Evolutionary conservation across 805 yeast genomes (phyloP).

Genomic region (Teunomyces aglyptinius): DNA sequence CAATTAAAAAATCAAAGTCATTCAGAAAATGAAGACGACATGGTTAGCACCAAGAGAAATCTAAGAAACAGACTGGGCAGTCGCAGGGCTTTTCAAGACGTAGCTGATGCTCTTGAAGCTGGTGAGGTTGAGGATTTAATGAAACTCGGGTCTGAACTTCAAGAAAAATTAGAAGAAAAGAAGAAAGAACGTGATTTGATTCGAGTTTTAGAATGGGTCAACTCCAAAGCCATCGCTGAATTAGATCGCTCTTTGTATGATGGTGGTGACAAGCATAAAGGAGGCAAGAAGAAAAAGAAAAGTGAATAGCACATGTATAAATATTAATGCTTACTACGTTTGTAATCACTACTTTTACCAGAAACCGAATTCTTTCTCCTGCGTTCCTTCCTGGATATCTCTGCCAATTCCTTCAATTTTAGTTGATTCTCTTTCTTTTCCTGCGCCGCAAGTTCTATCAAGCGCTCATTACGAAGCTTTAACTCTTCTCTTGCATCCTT

Average conservation of each 20-base stretch:
- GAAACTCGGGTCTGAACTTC: conserved; percentile 23
- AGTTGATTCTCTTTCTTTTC: conserved; percentile 31
- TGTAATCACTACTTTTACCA: background rate
- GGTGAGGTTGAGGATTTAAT: conserved; percentile 29
- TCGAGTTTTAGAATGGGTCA: conserved; percentile 61
- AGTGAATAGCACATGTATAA: conserved; percentile 1
- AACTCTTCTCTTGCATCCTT: conserved; percentile 27
- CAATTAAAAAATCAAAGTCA: conserved; percentile 25
- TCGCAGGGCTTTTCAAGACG: background rate
- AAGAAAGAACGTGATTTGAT: conserved; percentile 40
- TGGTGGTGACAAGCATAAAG: conserved; percentile 42
- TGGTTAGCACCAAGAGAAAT: conserved; percentile 22
- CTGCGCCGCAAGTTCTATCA: conserved; percentile 20
- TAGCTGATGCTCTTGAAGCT: conserved; percentile 25
- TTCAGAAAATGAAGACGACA: conserved; percentile 30
- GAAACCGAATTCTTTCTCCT: conserved; percentile 3
- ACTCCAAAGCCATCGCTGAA: conserved; percentile 52
- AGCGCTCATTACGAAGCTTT: conserved; percentile 23
- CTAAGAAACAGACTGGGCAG: conserved; percentile 21
- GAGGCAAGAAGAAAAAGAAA: conserved; percentile 6
- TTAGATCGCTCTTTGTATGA: conserved; percentile 56
- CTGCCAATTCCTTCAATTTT: conserved; percentile 29
- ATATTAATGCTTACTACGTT: conserved; percentile 1
- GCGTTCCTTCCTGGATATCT: conserved; percentile 21
- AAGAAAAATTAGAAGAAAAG: conserved; percentile 30